A percentile compares a stretch with the other conserved stretches of the same genome.
Conservation (phyloP, 2,329 filamentous ascomycete genomes). For the Aspergillus sp. region DNA sequence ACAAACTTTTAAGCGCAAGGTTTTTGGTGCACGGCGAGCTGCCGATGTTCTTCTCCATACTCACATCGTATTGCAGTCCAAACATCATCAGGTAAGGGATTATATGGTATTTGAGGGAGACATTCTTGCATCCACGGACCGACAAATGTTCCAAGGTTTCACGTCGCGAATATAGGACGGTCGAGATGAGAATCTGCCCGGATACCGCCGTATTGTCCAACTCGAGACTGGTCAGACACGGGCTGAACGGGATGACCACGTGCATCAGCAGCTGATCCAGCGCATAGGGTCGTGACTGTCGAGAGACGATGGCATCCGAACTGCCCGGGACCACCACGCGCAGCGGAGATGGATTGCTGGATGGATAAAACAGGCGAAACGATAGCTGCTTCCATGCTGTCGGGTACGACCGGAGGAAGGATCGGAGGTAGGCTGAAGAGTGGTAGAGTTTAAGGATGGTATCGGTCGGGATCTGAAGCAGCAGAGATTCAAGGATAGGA, state of each 20-base stretch:
- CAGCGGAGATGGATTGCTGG: slow-evolving; percentile 31
- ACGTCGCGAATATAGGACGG: slow-evolving; percentile 54
- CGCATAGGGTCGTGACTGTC: slow-evolving; percentile 58
- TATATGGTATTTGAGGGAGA: slow-evolving; percentile 64
- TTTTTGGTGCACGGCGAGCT: slow-evolving; percentile 32
- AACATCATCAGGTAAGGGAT: slow-evolving; percentile 57
- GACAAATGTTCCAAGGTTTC: slow-evolving; percentile 59
- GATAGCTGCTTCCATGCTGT: slow-evolving; percentile 62
- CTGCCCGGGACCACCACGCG: slow-evolving; percentile 35
- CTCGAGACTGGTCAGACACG: slow-evolving; percentile 56
- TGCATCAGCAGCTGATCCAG: slow-evolving; percentile 58
- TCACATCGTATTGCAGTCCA: slow-evolving; percentile 44
- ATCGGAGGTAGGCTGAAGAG: slow-evolving; percentile 55
- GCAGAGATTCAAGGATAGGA: slow-evolving; percentile 59
- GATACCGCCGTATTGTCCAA: slow-evolving; percentile 62
- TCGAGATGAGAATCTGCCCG: slow-evolving; percentile 56
- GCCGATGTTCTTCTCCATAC: slow-evolving; percentile 42
- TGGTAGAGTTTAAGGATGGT: slow-evolving; percentile 60
- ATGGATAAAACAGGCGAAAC: slow-evolving; percentile 52
- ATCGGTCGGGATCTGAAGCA: slow-evolving; percentile 57
- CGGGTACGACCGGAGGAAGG: slow-evolving; percentile 56
- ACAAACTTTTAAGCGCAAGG: slow-evolving; percentile 59
- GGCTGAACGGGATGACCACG: slow-evolving; percentile 57
- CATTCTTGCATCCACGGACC: slow-evolving; percentile 63
- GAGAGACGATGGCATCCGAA: slow-evolving; percentile 34